phyloP scores from a whole-genome alignment of 257 asterid species.

The Prunella vulgaris region DNA sequence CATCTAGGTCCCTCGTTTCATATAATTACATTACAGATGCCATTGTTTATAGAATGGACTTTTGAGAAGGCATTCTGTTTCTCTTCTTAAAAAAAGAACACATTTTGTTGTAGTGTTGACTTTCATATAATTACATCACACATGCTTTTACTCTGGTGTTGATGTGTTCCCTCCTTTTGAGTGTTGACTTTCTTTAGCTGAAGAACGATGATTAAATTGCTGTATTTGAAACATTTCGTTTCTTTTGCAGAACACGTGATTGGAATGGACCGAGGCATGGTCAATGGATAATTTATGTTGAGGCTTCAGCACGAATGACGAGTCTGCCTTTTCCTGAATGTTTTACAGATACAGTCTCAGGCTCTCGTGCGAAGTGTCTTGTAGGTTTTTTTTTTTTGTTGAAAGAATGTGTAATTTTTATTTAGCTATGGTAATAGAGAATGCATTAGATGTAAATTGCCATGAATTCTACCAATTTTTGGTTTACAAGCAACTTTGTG shows the following conservation, averaged over 20 bases:
- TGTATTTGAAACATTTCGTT: neutral
- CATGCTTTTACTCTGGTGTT: neutral
- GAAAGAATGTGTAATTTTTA: slow-evolving; percentile 15
- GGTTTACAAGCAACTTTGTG: slow-evolving; percentile 18
- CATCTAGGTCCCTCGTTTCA: neutral
- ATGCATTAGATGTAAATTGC: slow-evolving; percentile 31
- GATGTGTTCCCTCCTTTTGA: neutral
- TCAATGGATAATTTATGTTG: neutral
- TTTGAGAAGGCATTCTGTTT: too few species aligned
- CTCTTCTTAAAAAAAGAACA: neutral
- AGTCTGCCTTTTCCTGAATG: neutral
- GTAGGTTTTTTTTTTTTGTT: slow-evolving; percentile 15
- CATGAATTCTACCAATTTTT: slow-evolving; percentile 16
- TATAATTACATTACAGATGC: too few species aligned
- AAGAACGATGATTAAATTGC: neutral
- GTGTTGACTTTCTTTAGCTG: neutral
- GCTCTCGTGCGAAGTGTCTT: neutral
- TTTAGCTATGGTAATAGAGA: slow-evolving; percentile 29
- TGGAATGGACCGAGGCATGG: neutral
- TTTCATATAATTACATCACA: neutral
- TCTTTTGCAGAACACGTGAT: slow-evolving; percentile 4
- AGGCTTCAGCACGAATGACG: neutral
- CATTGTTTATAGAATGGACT: too few species aligned
- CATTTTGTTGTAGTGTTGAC: neutral
- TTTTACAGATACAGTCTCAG: neutral